These are phyloP conservation scores for Cubamyces sp. DNA, from an alignment of 768 basidiomycete species.

Conservation along the genomic window DNA sequence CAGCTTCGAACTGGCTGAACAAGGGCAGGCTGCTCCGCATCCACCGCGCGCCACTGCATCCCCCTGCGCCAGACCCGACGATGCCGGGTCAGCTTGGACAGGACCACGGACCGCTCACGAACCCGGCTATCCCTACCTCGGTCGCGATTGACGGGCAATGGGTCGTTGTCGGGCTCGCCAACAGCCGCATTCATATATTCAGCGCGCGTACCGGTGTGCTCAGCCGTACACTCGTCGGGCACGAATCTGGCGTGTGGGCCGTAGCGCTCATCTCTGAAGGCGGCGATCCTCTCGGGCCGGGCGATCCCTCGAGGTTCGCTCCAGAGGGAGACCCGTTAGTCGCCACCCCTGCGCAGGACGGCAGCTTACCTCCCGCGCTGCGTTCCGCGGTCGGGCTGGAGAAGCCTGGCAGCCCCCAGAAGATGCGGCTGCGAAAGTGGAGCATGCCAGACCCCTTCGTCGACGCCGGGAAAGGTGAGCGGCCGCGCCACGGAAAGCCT, in stretches of 20 bases:
- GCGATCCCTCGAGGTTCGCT: conserved; percentile 4
- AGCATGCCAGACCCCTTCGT: conserved; percentile 20
- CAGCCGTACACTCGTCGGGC: conserved; percentile 78
- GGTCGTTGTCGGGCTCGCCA: conserved; percentile 90
- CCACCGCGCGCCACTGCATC: conserved; percentile 51
- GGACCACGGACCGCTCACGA: conserved; percentile 27
- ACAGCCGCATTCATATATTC: conserved; percentile 84
- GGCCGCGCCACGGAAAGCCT: conserved; percentile 20
- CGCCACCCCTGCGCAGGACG: conserved; percentile 19
- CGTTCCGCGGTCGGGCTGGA: conserved; percentile 21
- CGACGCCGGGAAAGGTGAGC: conserved; percentile 7
- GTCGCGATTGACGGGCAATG: conserved; percentile 82
- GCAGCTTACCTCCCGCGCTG: conserved; percentile 8
- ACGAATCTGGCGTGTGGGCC: conserved; percentile 92
- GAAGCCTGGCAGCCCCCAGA: neutral
- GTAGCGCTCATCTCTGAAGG: conserved; percentile 76
- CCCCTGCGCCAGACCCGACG: conserved; percentile 11
- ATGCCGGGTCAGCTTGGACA: conserved; percentile 25
- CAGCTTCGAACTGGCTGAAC: conserved; percentile 81
- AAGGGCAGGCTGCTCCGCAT: conserved; percentile 72
- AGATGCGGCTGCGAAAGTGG: neutral
- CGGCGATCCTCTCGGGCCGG: conserved; percentile 39
- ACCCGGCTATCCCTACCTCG: conserved; percentile 80
- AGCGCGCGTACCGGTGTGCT: conserved; percentile 78
- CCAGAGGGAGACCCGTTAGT: conserved; percentile 16